Base-by-base conservation (phyloP, 306 rosid genomes). In the Potentilla sterilis region DNA sequence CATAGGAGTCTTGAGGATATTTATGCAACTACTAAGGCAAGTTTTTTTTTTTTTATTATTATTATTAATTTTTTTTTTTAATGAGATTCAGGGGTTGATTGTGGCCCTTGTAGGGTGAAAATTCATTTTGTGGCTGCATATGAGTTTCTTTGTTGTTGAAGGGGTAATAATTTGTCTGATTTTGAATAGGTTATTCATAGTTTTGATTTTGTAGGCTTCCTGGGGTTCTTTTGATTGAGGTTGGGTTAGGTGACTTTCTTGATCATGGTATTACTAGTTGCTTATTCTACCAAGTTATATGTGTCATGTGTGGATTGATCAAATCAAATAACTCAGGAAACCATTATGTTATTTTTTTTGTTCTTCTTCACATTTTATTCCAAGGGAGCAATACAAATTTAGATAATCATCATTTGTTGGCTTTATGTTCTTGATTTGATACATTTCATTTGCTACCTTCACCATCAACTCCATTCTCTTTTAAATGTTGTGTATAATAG, bases 11-110 rank as follows among this genome's bases (percentile, higher is more conserved):
- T 64, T 28, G 37, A n/a, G 46, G 51, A 75, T n/a, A 21, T 75
- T 43, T 65, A 37, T 65, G 63, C 48, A 37, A 21, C 51, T 63
- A 21, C 41, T 47, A 7, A 49, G 79, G 79, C 62, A 75, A 64
- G 72, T 75, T 75, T 43, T 48, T 8, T 21, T 64, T 28, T 28
- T 28, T 28, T 28, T 28, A 0, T 28, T 28, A 1, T 28, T 28
- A n/a, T 28, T 28, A 0, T 28, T 28, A 28, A n/a, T n/a, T n/a
- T 28, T 28, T 28, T 28, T 28, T 28, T 28, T 28, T 28, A 0
- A 1, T 55, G 22, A 6, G 42, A 57, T 42, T 42, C 12, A 22
- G 44, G 10, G 55, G 48, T 75, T 64, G 41, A 11, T 64, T 46
- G 57, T 64, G 64, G 35, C 28, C 51, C 57, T 48, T 35, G 0